These are phyloP conservation scores for Pittosporum tobira DNA, from an alignment of 129 eudicot genomes.

Conservation along the genomic window DNA sequence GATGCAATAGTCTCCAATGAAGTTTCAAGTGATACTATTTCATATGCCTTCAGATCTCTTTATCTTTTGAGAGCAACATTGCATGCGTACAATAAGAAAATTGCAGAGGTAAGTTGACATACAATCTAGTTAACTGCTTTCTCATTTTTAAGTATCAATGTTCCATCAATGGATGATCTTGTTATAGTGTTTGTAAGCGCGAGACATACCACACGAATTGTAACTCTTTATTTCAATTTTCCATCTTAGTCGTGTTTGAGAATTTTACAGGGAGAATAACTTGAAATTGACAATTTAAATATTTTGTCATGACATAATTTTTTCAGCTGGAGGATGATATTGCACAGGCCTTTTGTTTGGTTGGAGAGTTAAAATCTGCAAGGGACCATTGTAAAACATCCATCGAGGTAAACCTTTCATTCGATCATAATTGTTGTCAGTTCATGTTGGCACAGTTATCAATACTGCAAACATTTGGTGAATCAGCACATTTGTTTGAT, in stretches of 20 bases:
- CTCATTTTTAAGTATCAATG: neutral
- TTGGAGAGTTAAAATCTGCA: conserved; percentile 44
- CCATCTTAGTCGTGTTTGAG: conserved; percentile 5
- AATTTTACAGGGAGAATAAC: conserved; percentile 2
- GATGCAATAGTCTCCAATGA: conserved; percentile 36
- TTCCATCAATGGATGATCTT: neutral
- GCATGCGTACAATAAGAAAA: conserved; percentile 77
- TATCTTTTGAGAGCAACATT: conserved; percentile 36
- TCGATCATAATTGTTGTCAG: neutral
- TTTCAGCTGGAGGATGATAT: conserved; percentile 64
- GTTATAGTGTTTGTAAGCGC: neutral
- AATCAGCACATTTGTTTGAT: neutral
- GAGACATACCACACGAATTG: neutral
- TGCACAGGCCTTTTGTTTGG: conserved; percentile 55
- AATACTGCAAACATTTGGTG: neutral
- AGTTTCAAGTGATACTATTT: conserved; percentile 25
- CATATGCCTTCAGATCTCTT: conserved; percentile 38
- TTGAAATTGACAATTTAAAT: conserved; percentile 1
- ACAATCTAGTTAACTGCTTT: neutral
- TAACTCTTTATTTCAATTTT: neutral
- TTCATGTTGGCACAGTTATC: neutral
- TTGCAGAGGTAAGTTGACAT: conserved; percentile 62
- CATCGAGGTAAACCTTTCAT: conserved; percentile 40
- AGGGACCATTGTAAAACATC: conserved; percentile 62
- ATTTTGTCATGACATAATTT: neutral